Base-by-base conservation (phyloP, 192 early-diverging fungal genomes). In the Entomortierella parvispora region DNA sequence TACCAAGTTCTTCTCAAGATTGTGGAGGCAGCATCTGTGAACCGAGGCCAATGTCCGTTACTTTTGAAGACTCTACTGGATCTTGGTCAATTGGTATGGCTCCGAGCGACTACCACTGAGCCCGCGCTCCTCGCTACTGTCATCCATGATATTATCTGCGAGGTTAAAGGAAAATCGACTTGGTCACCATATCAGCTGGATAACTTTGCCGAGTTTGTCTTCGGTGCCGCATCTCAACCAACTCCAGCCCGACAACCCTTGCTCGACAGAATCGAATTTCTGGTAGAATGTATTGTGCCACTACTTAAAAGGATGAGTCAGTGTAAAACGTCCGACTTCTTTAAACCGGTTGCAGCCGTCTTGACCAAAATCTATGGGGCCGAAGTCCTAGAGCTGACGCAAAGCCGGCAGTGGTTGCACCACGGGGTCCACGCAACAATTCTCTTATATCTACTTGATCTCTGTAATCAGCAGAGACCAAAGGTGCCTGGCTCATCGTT, bases 61-160 rank as follows among this genome's bases (percentile, higher is more conserved):
- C 32, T 77, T 8, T 28, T 77, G 0, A 57, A 77, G 23, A 33
- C 46, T 5, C 61, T 77, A 6, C 37, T 53, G 23, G 50, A 15
- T 47, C 54, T 68, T 2, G 74, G 74, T 11, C 74, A 77, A 23
- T 55, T 77, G 0, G 37, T 53, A 2, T 77, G 74, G 74, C 51
- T 77, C 14, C 65, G 61, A n/a, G 1, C 47, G 18, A 23, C 14
- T n/a, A 12, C 65, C 14, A 31, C 15, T 6, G 54, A 62, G 11
- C 60, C 52, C 0, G 62, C 65, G 2, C 47, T 77, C 1, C 54
- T 77, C 23, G 42, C 59, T 6, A 32, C 11, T 7, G 65, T 77
- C 46, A 26, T 77, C 12, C 46, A 34, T 25, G 46, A 58, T 22
- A 20, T 59, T 5, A 54, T 77, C 12, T 12, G n/a, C 33, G 33